A percentile compares a stretch with the other conserved stretches of the same genome.
Evolutionary conservation across 225 moss, liverwort and hornwort genomes (phyloP).

Genomic region (Sphagnum tenellum): DNA sequence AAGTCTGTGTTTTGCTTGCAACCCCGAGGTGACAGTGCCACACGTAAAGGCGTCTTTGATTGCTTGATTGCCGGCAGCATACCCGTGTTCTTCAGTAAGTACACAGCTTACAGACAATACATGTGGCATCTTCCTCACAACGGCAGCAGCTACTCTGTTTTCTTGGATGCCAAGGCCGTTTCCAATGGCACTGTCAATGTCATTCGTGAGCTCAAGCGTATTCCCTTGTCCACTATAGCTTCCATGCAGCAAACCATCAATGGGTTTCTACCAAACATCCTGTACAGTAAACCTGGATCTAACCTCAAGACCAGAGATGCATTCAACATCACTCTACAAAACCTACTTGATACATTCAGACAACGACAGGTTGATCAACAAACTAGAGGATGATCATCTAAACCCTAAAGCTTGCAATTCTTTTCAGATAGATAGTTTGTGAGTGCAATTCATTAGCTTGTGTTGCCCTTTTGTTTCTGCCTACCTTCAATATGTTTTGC

Average conservation of each 20-base stretch:
- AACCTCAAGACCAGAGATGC: constrained; percentile 24
- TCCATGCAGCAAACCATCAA: constrained; percentile 27
- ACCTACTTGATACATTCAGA: constrained; percentile 10
- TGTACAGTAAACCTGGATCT: constrained; percentile 22
- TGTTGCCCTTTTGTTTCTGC: no score
- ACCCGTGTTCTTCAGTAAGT: constrained; percentile 37
- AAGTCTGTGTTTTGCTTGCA: constrained; percentile 43
- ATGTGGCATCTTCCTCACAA: constrained; percentile 41
- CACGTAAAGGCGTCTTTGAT: constrained; percentile 44
- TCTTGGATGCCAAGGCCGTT: constrained; percentile 17
- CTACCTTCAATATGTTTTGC: no score
- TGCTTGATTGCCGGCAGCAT: constrained; percentile 41
- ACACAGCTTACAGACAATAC: constrained; percentile 39
- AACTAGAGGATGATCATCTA: no score
- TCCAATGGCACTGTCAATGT: constrained; percentile 10
- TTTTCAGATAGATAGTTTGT: no score
- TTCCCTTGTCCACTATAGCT: constrained; percentile 11
- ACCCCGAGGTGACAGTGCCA: constrained; percentile 52
- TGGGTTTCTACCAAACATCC: constrained; percentile 21
- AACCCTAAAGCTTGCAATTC: no score
- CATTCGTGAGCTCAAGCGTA: constrained; percentile 14
- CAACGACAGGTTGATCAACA: no score
- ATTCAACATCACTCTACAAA: constrained; percentile 28
- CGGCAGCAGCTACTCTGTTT: constrained; percentile 31
- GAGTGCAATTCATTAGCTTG: no score